These are phyloP conservation scores for Somion occarium DNA, from an alignment of 1,284 basidiomycete species.

Conservation along the genomic window DNA sequence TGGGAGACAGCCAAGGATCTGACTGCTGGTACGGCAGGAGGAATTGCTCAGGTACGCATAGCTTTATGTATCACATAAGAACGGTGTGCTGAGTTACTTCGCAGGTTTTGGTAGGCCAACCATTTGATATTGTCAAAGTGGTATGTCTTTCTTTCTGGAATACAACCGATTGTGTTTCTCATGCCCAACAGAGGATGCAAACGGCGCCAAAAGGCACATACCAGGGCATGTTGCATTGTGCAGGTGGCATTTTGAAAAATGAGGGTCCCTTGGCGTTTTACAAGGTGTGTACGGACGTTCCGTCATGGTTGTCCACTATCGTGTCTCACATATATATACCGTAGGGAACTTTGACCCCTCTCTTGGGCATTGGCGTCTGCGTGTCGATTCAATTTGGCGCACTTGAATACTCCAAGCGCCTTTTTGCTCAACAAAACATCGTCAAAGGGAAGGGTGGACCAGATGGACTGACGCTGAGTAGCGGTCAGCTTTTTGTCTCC, in stretches of 20 bases:
- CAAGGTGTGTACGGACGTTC: constrained; percentile 75
- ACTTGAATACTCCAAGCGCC: constrained; percentile 87
- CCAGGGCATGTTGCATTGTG: constrained; percentile 85
- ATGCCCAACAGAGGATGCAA: constrained; percentile 73
- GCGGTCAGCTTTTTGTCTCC: constrained; percentile 68
- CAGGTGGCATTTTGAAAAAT: constrained; percentile 80
- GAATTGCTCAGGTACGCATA: constrained; percentile 74
- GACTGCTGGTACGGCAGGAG: constrained; percentile 81
- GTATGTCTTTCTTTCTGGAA: constrained; percentile 39
- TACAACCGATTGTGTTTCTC: constrained; percentile 2
- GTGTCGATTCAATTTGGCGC: constrained; percentile 97
- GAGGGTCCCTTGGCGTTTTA: constrained; percentile 96
- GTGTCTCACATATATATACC: constrained; percentile 4
- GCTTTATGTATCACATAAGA: neutral
- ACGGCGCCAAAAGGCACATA: constrained; percentile 91
- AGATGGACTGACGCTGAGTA: constrained; percentile 52
- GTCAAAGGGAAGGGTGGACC: constrained; percentile 52
- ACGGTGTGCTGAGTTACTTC: constrained; percentile 3
- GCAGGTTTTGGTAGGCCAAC: constrained; percentile 88
- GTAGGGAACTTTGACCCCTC: constrained; percentile 88
- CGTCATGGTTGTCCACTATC: constrained; percentile 1
- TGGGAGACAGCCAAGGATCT: constrained; percentile 70
- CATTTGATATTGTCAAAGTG: constrained; percentile 97
- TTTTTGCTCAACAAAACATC: constrained; percentile 63
- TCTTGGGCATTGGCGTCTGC: constrained; percentile 92